Conservation (phyloP, 2,329 filamentous ascomycete genomes). For the Penicillium hordei region DNA sequence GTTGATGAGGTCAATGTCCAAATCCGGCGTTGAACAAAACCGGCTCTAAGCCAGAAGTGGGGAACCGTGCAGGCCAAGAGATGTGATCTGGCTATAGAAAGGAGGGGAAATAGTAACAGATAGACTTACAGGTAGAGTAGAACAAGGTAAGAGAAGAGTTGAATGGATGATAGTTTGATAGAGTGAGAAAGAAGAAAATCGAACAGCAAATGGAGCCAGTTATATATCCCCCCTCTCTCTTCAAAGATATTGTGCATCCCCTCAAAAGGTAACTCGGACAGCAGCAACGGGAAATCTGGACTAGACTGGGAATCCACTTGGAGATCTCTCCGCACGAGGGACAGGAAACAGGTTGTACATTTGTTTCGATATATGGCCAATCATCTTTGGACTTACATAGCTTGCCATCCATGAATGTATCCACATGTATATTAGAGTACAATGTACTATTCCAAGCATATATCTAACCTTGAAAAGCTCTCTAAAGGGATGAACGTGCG, state of each 20-base stretch:
- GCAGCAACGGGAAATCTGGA: not conserved
- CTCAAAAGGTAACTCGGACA: not conserved
- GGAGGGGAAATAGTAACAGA: not conserved
- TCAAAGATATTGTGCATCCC: not conserved
- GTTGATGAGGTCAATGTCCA: constrained; percentile 9
- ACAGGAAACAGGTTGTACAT: not conserved
- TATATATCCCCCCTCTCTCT: constrained; percentile 4
- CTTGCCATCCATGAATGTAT: not conserved
- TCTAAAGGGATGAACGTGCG: not conserved
- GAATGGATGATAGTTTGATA: not conserved
- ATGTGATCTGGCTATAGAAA: not conserved
- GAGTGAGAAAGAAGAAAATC: not conserved
- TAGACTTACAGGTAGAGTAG: not conserved
- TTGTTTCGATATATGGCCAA: not conserved
- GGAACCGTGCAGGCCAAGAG: constrained; percentile 9
- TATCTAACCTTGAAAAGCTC: not conserved
- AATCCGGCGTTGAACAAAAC: constrained; percentile 18
- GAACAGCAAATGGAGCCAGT: not conserved
- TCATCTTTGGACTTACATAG: not conserved
- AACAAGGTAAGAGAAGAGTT: not conserved
- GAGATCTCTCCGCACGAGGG: constrained; percentile 13
- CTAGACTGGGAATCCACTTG: not conserved
- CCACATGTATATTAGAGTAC: not conserved
- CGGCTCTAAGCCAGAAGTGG: constrained; percentile 13
- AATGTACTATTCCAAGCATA: too few relatives aligned